Evolutionary conservation across 441 rosid genomes (phyloP), one percentile per base, ranked within the genome.

Genomic region (Arabidopsis lyrata): DNA sequence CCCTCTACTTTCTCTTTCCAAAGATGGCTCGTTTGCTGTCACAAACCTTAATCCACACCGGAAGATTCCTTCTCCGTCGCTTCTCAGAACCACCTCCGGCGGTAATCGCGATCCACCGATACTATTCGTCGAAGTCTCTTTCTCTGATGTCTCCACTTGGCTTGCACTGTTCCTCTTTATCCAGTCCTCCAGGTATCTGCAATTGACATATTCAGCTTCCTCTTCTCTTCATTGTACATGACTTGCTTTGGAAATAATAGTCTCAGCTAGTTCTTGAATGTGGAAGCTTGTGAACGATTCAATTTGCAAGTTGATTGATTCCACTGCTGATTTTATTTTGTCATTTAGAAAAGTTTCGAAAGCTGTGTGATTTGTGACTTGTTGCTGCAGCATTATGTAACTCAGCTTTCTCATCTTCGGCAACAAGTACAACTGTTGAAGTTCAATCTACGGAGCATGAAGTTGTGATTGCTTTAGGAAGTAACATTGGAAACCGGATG

Each of bases 381-480:
- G 75, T 72, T 38, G 55, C 59, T 71, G 84, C 86, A 87, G 92
- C 79, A 67, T 58, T 76, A 41, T 63, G 85, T 32, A 68, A 39
- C 18, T 58, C 83, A 53, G 69, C 81, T 70, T 78, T 79, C 50
- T 74, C 76, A 77, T 83, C 91, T 15, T 76, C 82, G 2, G 54
- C 81, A 0, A 79, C 86, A 62, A n/a, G 7, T 22, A 50, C 72
- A 48, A 63, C 59, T 0, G 68, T 90, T 3, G 83, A 90, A 82
- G 84, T 90, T 79, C 80, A 85, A 61, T 85, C 93, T 31, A 77
- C 78, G 5, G 91, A 89, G 82, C 86, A 95, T 75, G 97, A 95
- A 78, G 90, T 93, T 14, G 88, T 87, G 73, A 95, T 93, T 74
- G 99, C 99, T 67, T 35, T 95, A 15, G 99, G 98, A 77, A 88